A percentile compares a stretch with the other conserved stretches of the same genome.
Conservation (phyloP, 2,329 filamentous ascomycete genomes). For the Venturia nashicola region DNA sequence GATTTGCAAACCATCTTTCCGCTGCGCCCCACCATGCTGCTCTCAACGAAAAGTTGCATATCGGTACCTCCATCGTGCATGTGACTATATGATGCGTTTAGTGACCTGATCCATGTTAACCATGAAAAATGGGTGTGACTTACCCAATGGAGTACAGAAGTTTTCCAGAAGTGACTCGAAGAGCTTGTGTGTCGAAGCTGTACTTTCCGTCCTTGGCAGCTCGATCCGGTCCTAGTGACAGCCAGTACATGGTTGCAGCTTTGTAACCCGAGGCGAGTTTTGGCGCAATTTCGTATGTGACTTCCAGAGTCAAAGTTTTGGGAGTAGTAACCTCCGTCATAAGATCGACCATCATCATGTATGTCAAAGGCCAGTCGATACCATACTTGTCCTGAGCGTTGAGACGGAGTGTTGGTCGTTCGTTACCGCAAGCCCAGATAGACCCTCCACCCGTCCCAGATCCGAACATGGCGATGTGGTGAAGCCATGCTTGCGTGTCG, state of each 20-base stretch:
- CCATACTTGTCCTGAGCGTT: slow-evolving; percentile 7
- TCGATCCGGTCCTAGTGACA: slow-evolving; percentile 2
- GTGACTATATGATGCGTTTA: background rate
- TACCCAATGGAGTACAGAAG: slow-evolving; percentile 10
- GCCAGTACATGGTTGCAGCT: slow-evolving; percentile 10
- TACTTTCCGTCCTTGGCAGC: slow-evolving; percentile 6
- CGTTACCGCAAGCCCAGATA: slow-evolving; percentile 10
- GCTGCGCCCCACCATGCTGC: background rate
- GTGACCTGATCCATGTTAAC: too few species aligned
- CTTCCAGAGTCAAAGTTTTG: slow-evolving; percentile 5
- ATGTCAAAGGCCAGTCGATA: slow-evolving; percentile 3
- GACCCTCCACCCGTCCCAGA: slow-evolving; percentile 5
- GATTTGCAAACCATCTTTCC: slow-evolving; percentile 9
- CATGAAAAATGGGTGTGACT: background rate
- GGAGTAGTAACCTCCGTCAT: slow-evolving; percentile 4
- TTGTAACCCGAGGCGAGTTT: slow-evolving; percentile 4
- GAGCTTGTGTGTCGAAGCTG: background rate
- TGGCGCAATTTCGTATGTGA: slow-evolving; percentile 6
- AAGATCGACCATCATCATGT: slow-evolving; percentile 10
- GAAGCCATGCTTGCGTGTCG: slow-evolving; percentile 8
- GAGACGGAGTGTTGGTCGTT: slow-evolving; percentile 10
- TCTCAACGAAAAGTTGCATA: slow-evolving; percentile 5
- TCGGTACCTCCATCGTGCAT: slow-evolving; percentile 10
- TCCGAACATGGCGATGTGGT: slow-evolving; percentile 10
- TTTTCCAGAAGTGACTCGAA: background rate